Evolutionary conservation across 106 monocot genomes (phyloP), one percentile per base, ranked within the genome.

Genomic region (Dendrobium huoshanense): DNA sequence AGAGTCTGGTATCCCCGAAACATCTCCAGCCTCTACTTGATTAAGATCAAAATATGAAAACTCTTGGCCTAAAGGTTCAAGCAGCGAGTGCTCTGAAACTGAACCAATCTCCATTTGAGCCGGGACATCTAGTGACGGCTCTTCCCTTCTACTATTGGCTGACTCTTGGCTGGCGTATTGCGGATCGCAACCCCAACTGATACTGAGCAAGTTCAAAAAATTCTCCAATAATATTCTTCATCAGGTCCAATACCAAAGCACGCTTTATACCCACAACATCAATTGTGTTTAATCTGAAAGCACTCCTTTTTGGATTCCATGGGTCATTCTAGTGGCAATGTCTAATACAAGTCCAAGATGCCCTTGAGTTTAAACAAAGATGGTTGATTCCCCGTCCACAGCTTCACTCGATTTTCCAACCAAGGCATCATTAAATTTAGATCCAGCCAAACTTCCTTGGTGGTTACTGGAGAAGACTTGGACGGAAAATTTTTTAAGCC

Each of bases 401-500:
- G 51, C 51, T 13, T 43, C 76, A 48, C 19, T 1, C 19, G n/a
- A 19, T 9, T 43, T 76, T 9, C 41, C 49, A 51, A 51, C 49
- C 20, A 8, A 48, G 9, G 27, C 45, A 11, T 18, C 24, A 9
- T 4, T 15, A 76, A 41, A 24, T 76, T 27, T 51, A 76, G 27
- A 25, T 9, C 49, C 48, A 76, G 22, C 76, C 68, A 67, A 75
- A 79, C 55, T 70, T 31, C 75, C 79, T 19, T 76, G 41, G 31
- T 41, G 25, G 31, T 55, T 51, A 55, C 31, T 40, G 64, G 56
- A 75, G 85, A 70, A 75, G 78, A 59, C 55, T 72, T 55, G 43
- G 85, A 87, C 72, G 89, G 80, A 42, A 86, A 79, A 43, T n/a
- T 84, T 75, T 75, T 75, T 85, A 6, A 94, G 89, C 56, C 80